A percentile compares a stretch with the other conserved stretches of the same genome.
Conservation (phyloP, 139 green algal genomes). For the Chlamydomonas incerta region DNA sequence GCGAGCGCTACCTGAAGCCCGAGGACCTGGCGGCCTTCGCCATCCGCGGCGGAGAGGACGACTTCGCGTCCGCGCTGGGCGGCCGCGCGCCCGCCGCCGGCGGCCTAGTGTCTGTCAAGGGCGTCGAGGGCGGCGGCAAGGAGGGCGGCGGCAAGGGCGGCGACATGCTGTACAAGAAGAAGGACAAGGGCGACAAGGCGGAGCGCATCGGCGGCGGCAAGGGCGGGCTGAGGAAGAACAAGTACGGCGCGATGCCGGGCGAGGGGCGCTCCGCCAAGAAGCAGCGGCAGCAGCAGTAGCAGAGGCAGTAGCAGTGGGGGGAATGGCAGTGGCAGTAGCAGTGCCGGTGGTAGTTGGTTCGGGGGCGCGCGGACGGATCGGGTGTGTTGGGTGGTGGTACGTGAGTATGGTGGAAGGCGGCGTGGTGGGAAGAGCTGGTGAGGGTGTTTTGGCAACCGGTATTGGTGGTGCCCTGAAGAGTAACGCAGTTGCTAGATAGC, state of each 20-base stretch:
- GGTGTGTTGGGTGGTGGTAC: no score
- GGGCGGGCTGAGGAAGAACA: conserved; percentile 28
- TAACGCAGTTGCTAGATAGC: no score
- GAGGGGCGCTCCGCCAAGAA: conserved; percentile 14
- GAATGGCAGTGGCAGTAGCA: no score
- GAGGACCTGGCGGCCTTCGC: conserved; percentile 82
- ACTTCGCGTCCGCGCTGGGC: conserved; percentile 71
- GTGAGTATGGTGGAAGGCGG: no score
- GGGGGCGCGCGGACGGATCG: no score
- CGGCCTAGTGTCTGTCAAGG: conserved; percentile 51
- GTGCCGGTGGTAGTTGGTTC: no score
- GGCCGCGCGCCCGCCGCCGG: conserved; percentile 44
- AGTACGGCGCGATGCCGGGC: conserved; percentile 18
- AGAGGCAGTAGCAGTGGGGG: no score
- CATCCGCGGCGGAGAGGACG: conserved; percentile 64
- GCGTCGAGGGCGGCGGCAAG: neutral
- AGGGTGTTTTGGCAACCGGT: no score
- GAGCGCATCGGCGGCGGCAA: conserved; percentile 15
- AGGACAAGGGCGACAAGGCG: neutral
- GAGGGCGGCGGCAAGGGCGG: conserved; percentile 12
- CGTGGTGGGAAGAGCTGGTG: no score
- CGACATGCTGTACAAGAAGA: conserved; percentile 57
- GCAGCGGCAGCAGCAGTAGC: conserved; percentile 30
- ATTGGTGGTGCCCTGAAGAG: no score
- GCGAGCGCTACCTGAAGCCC: conserved; percentile 60